Evolutionary conservation across 106 monocot genomes (phyloP).

Genomic region (Apostasia ramifera): DNA sequence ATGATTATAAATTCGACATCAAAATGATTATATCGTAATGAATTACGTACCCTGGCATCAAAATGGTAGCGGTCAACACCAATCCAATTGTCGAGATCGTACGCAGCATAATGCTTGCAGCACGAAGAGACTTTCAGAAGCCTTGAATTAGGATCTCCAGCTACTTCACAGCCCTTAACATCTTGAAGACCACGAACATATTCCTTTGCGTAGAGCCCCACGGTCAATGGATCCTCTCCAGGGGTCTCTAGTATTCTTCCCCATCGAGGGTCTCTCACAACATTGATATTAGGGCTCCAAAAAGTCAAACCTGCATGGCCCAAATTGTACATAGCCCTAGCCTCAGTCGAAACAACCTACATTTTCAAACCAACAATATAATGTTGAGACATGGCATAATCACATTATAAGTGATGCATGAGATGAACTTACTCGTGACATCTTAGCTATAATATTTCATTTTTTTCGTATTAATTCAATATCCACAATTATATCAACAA

Average conservation of each 20-base stretch:
- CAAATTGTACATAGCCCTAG: conserved; percentile 22
- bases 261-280: conserved; percentile 31
- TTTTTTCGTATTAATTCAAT: no score
- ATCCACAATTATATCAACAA: no score
- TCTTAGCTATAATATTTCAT: no score
- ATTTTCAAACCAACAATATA: no score
- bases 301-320: conserved; percentile 24
- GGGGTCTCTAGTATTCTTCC: conserved; percentile 37
- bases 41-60: conserved; percentile 18
- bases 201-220: conserved; percentile 15
- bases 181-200: conserved; percentile 42
- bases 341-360: conserved; percentile 24
- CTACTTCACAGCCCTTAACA: background rate
- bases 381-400: no score
- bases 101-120: conserved; percentile 47
- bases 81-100: conserved; percentile 38
- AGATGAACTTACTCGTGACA: no score
- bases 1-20: background rate
- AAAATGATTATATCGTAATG: background rate
- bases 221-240: conserved; percentile 38
- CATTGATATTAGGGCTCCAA: conserved; percentile 33
- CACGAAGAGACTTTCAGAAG: conserved; percentile 34
- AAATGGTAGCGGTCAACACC: conserved; percentile 4
- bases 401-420: no score
- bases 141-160: conserved; percentile 3